Evolutionary conservation across 2,329 filamentous ascomycete genomes (phyloP).

Genomic region (Polychaeton citri): DNA sequence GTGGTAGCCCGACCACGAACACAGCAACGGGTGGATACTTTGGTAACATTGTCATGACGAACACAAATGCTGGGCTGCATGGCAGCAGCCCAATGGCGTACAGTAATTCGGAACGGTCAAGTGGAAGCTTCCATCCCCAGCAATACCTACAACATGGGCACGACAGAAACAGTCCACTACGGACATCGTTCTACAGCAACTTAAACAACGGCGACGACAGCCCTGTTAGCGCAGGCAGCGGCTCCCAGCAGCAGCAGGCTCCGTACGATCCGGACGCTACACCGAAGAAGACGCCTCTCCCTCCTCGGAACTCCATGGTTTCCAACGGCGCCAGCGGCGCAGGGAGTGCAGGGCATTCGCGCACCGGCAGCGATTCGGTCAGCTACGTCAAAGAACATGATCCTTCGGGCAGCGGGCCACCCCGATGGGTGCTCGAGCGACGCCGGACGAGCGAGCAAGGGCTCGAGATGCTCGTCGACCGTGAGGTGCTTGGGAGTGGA

Average conservation of each 20-base stretch:
- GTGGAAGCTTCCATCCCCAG: constrained; percentile 16
- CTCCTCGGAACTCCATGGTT: background rate
- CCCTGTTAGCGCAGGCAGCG: constrained; percentile 3
- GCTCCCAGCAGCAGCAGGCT: constrained; percentile 6
- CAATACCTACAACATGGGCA: constrained; percentile 59
- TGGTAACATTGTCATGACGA: background rate
- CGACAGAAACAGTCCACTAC: constrained; percentile 64
- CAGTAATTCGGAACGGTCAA: background rate
- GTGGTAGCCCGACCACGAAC: background rate
- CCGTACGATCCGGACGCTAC: constrained; percentile 10
- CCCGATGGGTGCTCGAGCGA: constrained; percentile 56
- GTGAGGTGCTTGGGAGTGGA: constrained; percentile 49
- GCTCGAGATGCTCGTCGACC: constrained; percentile 50
- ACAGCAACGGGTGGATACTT: background rate
- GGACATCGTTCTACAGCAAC: constrained; percentile 26
- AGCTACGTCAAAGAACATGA: constrained; percentile 53
- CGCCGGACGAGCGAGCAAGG: constrained; percentile 52
- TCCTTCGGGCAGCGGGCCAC: constrained; percentile 42
- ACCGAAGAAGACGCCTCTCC: constrained; percentile 6
- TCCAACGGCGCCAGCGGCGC: constrained; percentile 9
- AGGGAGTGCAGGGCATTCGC: constrained; percentile 12
- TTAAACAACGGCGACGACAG: constrained; percentile 3
- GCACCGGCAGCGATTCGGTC: constrained; percentile 47
- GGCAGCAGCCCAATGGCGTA: background rate
- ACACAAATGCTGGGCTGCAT: background rate